Percentiles rank a stretch among this genome's conserved stretches.
Conservation (phyloP, 2,329 filamentous ascomycete genomes). For the Aspergillus clavatus region DNA sequence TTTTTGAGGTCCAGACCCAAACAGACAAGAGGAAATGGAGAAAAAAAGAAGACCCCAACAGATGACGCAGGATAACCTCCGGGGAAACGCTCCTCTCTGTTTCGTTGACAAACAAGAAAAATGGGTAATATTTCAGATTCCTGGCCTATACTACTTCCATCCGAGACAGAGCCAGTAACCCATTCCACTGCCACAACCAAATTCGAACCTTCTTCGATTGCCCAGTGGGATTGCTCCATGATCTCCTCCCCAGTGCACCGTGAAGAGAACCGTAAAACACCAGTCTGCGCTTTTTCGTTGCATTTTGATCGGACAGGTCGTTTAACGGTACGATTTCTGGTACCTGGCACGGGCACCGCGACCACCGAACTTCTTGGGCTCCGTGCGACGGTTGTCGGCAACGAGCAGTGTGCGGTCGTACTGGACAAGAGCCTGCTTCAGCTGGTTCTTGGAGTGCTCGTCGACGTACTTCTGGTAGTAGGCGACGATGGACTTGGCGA, state of each 20-base stretch:
- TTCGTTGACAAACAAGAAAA: conserved; percentile 16
- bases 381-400: conserved; percentile 97
- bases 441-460: conserved; percentile 99
- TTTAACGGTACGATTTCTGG: conserved; percentile 99
- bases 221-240: conserved; percentile 6
- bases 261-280: conserved; percentile 9
- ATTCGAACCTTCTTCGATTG: conserved; percentile 16
- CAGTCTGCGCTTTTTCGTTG: conserved; percentile 10
- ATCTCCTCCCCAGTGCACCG: conserved; percentile 6
- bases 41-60: conserved; percentile 1
- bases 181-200: conserved; percentile 22
- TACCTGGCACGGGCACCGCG: conserved; percentile 90
- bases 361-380: conserved; percentile 90
- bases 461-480: conserved; percentile 99
- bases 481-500: conserved; percentile 93
- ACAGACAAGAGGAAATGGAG: background rate
- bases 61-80: conserved; percentile 2
- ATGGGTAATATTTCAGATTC: conserved; percentile 30
- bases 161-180: conserved; percentile 25
- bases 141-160: conserved; percentile 29
- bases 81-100: conserved; percentile 6
- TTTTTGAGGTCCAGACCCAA: conserved; percentile 1
- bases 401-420: conserved; percentile 98
- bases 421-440: conserved; percentile 93
- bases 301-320: conserved; percentile 6